Percentiles rank a stretch among this genome's conserved stretches.
Conservation (phyloP, 2,329 filamentous ascomycete species). For the Aspergillus brunneoviolaceus region DNA sequence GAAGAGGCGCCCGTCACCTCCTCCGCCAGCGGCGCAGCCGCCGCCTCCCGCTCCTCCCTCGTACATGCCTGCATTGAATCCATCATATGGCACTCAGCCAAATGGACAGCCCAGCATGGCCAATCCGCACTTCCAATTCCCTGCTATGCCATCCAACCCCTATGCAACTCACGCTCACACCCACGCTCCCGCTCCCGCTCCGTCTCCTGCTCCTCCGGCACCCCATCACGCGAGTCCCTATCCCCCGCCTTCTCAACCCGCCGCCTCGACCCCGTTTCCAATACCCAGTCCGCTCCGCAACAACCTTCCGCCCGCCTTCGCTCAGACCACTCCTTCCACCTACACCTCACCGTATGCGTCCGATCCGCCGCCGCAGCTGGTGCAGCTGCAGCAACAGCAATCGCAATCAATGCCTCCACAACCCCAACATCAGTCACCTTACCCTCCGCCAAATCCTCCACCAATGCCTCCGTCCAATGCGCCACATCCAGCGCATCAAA, state of each 20-base stretch:
- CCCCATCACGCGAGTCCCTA: conserved; percentile 25
- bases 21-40: conserved; percentile 34
- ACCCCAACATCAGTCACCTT: conserved; percentile 28
- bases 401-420: conserved; percentile 21
- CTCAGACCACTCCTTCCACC: conserved; percentile 35
- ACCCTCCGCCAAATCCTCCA: conserved; percentile 22
- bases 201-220: conserved; percentile 23
- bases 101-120: conserved; percentile 31
- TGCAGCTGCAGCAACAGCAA: conserved; percentile 34
- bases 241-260: conserved; percentile 22
- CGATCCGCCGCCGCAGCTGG: conserved; percentile 35
- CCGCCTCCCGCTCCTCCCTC: conserved; percentile 31
- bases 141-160: conserved; percentile 34
- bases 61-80: conserved; percentile 37
- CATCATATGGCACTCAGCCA: conserved; percentile 31
- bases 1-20: conserved; percentile 50
- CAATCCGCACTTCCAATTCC: conserved; percentile 41
- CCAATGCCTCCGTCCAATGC: conserved; percentile 16
- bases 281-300: conserved; percentile 39
- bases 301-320: conserved; percentile 42
- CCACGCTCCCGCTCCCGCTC: conserved; percentile 19
- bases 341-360: conserved; percentile 45
- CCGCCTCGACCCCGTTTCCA: conserved; percentile 36
- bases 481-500: conserved; percentile 10
- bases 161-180: conserved; percentile 22